A percentile compares a stretch with the other conserved stretches of the same genome.
phyloP scores from a whole-genome alignment of 2,329 filamentous ascomycete species.

The Trichoderma oligosporum region DNA sequence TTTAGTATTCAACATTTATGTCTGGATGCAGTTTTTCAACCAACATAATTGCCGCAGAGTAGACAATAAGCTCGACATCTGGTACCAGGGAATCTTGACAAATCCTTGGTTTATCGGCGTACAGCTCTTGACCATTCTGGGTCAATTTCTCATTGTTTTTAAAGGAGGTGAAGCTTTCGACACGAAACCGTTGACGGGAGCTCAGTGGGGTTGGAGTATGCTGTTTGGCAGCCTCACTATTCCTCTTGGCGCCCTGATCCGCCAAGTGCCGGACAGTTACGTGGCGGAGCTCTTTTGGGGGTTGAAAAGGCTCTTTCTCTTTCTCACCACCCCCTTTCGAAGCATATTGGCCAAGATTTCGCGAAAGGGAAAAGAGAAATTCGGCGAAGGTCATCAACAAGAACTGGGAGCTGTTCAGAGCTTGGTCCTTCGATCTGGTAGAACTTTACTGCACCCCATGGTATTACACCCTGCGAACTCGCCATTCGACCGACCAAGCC shows the following conservation, averaged over 20 bases:
- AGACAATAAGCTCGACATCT: slow-evolving; percentile 77
- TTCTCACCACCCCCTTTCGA: slow-evolving; percentile 24
- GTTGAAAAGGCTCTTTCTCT: slow-evolving; percentile 22
- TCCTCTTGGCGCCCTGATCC: slow-evolving; percentile 51
- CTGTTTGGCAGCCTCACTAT: slow-evolving; percentile 64
- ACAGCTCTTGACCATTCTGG: slow-evolving; percentile 62
- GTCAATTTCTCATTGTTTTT: slow-evolving; percentile 69
- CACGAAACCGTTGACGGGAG: slow-evolving; percentile 55
- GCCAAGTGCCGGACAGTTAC: slow-evolving; percentile 38
- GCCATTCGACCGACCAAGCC: neutral
- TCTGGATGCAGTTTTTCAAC: slow-evolving; percentile 91
- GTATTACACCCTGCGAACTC: neutral
- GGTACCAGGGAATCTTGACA: slow-evolving; percentile 67
- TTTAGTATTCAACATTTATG: slow-evolving; percentile 79
- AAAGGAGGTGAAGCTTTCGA: slow-evolving; percentile 66
- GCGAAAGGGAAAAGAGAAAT: slow-evolving; percentile 25
- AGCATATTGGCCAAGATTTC: slow-evolving; percentile 24
- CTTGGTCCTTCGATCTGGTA: slow-evolving; percentile 13
- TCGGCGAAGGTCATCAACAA: slow-evolving; percentile 22
- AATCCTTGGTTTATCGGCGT: slow-evolving; percentile 76
- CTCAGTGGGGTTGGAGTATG: slow-evolving; percentile 67
- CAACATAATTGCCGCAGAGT: slow-evolving; percentile 74
- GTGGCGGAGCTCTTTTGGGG: slow-evolving; percentile 30
- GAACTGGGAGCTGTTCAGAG: slow-evolving; percentile 29
- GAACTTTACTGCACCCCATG: neutral